Base-by-base conservation (phyloP, 2,329 filamentous ascomycete species). In the Plenodomus lindquistii region DNA sequence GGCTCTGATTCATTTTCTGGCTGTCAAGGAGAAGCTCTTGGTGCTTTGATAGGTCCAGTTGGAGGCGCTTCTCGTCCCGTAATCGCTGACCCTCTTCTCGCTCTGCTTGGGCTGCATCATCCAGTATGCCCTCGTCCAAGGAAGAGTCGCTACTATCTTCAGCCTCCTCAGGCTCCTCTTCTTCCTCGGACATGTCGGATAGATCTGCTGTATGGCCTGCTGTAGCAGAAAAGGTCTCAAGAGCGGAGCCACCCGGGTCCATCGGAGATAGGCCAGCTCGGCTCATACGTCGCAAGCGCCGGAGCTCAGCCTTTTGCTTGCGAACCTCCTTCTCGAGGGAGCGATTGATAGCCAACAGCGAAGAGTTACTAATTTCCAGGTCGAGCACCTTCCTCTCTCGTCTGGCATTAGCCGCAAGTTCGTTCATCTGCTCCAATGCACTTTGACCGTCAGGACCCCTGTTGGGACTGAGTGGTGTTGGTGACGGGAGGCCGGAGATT, bases 341-440 rank as follows among this genome's bases (percentile, higher is more conserved):
- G 44, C 92, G 83, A 68, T 99, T 99, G 74, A 99, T 97, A 35
- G 94, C 94, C 47, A 96, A 83, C 2, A 99, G 81, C 1, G 92
- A 97, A 1, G 91, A 94, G 66, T 99, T 99, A 46, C 89, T 96
- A 55, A 99, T 99, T 69, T 99, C 91, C 5, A 99, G 78, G 69
- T 99, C 94, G 59, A 97, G 83, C 1, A 99, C 92, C 75, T 97
- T 99, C 52, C 94, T 85, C 72, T 97, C 94, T 29, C 91, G 84
- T 22, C 94, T 84, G 13, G 94, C 94, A 67, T 91, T 94, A n/a
- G 88, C 83, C 10, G 94, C 91, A 6, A 91, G 79, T 51, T 95
- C 91, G 53, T 84, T 88, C 52, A 88, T 77, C 7, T 84, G 79
- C 46, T 87, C 84, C 15, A 82, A 66, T 1, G 77, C 62, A 65